Percentiles rank a stretch among this genome's conserved stretches.
phyloP scores from a whole-genome alignment of 768 basidiomycete genomes.

The Tricholomella constricta region DNA sequence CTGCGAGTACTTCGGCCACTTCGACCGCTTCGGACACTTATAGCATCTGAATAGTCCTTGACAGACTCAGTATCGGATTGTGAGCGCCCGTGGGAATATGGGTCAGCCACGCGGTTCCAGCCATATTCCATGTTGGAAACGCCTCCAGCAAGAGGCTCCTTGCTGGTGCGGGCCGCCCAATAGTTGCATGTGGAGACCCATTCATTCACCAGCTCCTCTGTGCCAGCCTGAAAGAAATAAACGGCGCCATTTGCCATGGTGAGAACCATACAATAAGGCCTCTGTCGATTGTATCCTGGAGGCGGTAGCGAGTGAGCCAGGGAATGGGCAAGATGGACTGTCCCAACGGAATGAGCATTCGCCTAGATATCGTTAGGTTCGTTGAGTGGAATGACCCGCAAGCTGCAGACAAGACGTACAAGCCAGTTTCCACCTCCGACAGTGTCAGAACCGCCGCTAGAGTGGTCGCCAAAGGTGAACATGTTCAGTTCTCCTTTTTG shows the following conservation, averaged over 20 bases:
- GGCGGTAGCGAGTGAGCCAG: slow-evolving; percentile 85
- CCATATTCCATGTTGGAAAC: slow-evolving; percentile 99
- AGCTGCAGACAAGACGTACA: slow-evolving; percentile 49
- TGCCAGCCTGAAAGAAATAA: slow-evolving; percentile 99
- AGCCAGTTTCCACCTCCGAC: slow-evolving; percentile 99
- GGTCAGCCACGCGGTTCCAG: slow-evolving; percentile 80
- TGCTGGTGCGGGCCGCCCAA: slow-evolving; percentile 95
- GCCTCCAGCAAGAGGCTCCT: slow-evolving; percentile 93
- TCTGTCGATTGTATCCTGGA: slow-evolving; percentile 87
- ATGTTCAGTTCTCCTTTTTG: slow-evolving; percentile 93
- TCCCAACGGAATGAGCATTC: slow-evolving; percentile 85
- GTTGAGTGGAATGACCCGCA: too few relatives aligned
- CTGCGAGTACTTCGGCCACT: slow-evolving; percentile 77
- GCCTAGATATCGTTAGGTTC: slow-evolving; percentile 47
- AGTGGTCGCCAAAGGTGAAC: slow-evolving; percentile 89
- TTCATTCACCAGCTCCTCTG: slow-evolving; percentile 97
- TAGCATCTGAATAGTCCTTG: slow-evolving; percentile 56
- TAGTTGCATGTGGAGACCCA: slow-evolving; percentile 99
- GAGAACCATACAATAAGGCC: slow-evolving; percentile 94
- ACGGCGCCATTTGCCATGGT: slow-evolving; percentile 86
- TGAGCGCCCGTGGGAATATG: slow-evolving; percentile 50
- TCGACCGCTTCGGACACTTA: slow-evolving; percentile 75
- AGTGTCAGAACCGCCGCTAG: slow-evolving; percentile 57
- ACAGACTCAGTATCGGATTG: slow-evolving; percentile 58
- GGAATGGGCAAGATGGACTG: slow-evolving; percentile 83